Percentiles rank a stretch among this genome's conserved stretches.
These are phyloP conservation scores for Debaryomyces tyrocola DNA, from an alignment of 805 yeast species.

Conservation along the genomic window DNA sequence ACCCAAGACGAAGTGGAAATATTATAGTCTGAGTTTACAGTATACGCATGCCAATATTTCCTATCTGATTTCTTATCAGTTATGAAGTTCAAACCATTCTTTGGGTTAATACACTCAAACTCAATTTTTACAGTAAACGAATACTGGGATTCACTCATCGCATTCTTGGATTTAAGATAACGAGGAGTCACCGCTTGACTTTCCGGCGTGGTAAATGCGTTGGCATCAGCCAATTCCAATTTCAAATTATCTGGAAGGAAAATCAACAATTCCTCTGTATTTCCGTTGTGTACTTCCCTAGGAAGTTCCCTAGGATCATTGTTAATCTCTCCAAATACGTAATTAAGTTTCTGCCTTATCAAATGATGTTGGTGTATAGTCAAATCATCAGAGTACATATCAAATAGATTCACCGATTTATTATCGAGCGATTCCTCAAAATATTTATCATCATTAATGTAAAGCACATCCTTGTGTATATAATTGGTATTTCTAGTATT, in stretches of 20 bases:
- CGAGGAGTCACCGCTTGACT: slow-evolving; percentile 35
- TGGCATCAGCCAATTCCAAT: slow-evolving; percentile 43
- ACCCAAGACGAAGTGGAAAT: slow-evolving; percentile 95
- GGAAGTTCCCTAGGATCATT: slow-evolving; percentile 24
- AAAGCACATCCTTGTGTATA: slow-evolving; percentile 53
- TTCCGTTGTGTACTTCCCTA: slow-evolving; percentile 20
- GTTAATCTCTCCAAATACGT: slow-evolving; percentile 50
- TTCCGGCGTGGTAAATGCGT: slow-evolving; percentile 27
- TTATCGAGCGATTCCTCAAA: slow-evolving; percentile 26
- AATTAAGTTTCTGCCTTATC: slow-evolving; percentile 51
- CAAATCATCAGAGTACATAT: slow-evolving; percentile 40
- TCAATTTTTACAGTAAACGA: slow-evolving; percentile 73
- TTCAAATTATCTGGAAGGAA: slow-evolving; percentile 65
- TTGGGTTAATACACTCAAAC: slow-evolving; percentile 64
- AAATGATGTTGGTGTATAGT: slow-evolving; percentile 59
- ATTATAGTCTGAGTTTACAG: slow-evolving; percentile 74
- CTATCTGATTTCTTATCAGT: slow-evolving; percentile 54
- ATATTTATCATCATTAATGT: slow-evolving; percentile 33
- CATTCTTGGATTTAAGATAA: slow-evolving; percentile 32
- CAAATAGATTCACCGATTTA: slow-evolving; percentile 36
- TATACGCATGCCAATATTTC: slow-evolving; percentile 79
- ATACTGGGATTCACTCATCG: slow-evolving; percentile 50
- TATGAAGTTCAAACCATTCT: slow-evolving; percentile 73
- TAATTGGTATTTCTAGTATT: slow-evolving; percentile 54
- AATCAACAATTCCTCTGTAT: slow-evolving; percentile 66